Base-by-base conservation (phyloP, 352 stramenopile species). In the Globisporangium mamillatum region DNA sequence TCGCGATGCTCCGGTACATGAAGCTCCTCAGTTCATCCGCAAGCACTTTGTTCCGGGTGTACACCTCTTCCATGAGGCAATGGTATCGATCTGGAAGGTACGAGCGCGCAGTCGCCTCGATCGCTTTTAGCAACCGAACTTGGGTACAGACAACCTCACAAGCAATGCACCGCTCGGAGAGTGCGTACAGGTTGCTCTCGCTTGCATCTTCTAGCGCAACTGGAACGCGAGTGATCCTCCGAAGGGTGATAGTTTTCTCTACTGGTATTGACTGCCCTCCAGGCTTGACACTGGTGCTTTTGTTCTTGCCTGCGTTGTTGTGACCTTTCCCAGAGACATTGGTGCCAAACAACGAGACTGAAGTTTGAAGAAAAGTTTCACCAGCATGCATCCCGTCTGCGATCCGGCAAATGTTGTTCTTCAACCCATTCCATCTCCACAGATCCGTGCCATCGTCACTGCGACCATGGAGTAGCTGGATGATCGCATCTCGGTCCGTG, bases 21-120 rank as follows among this genome's bases (percentile, higher is more conserved):
- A 91, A 93, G 44, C 64, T 77, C 14, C 82, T 77, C 8, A 93
- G 70, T 62, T 96, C 82, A 4, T 72, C 58, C 7, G 82, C 78
- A 41, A 81, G 77, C 1, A 72, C 78, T 32, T 68, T 73, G 73
- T 82, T 86, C 9, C 79, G 73, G 22, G 85, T 71, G 59, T 86
- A 91, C 7, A 91, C 70, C 65, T 93, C 86, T 55, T 92, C 79
- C 73, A 93, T 77, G 18, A 92, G 73, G 36, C 79, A 87, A 32
- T 81, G 74, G 77, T 89, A 90, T 10, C 86, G 79, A 9, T 89
- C 74, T 34, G 84, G 75, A 48, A 92, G 72, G 68, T 86, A 91
- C 10, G 81, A 81, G n/a, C 75, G 76, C 44, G 84, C 82, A n/a
- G 86, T 70, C 12, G 83, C 71, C 68, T 91, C 79, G 18, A 94